Conservation (phyloP, 2,329 filamentous ascomycete genomes). For the Colletotrichum australisinense region DNA sequence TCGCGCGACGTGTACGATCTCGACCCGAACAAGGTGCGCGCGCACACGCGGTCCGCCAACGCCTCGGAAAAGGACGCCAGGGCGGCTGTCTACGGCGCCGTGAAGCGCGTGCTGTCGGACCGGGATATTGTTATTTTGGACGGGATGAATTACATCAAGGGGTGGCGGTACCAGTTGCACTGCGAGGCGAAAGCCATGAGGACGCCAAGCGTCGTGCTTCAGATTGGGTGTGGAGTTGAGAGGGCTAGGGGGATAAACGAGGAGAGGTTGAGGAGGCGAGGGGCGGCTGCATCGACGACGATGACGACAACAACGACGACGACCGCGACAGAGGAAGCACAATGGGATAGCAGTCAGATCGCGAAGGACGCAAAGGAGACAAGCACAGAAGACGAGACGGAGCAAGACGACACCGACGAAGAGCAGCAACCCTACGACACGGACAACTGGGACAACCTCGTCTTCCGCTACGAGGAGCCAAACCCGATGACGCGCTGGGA, state of each 20-base stretch:
- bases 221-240: constrained; percentile 69
- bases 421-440: constrained; percentile 60
- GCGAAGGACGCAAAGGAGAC: constrained; percentile 38
- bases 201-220: constrained; percentile 80
- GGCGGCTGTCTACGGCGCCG: constrained; percentile 79
- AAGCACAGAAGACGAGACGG: constrained; percentile 46
- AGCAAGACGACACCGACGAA: constrained; percentile 41
- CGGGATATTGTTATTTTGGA: constrained; percentile 85
- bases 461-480: constrained; percentile 87
- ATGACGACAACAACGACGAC: neutral
- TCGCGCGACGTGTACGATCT: constrained; percentile 78
- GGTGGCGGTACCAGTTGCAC: constrained; percentile 87
- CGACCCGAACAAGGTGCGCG: constrained; percentile 60
- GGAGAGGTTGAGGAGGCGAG: constrained; percentile 57
- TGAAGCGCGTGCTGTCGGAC: constrained; percentile 79
- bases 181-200: constrained; percentile 85
- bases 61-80: constrained; percentile 85
- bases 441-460: constrained; percentile 79
- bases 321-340: constrained; percentile 1
- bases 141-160: constrained; percentile 89
- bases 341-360: constrained; percentile 51
- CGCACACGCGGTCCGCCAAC: constrained; percentile 76
- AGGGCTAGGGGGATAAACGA: constrained; percentile 69
- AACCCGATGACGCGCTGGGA: constrained; percentile 90
- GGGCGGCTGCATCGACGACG: constrained; percentile 3